Base-by-base conservation (phyloP, 1,139 yeast species). In the Zhuliangozyma parablackwelliae region DNA sequence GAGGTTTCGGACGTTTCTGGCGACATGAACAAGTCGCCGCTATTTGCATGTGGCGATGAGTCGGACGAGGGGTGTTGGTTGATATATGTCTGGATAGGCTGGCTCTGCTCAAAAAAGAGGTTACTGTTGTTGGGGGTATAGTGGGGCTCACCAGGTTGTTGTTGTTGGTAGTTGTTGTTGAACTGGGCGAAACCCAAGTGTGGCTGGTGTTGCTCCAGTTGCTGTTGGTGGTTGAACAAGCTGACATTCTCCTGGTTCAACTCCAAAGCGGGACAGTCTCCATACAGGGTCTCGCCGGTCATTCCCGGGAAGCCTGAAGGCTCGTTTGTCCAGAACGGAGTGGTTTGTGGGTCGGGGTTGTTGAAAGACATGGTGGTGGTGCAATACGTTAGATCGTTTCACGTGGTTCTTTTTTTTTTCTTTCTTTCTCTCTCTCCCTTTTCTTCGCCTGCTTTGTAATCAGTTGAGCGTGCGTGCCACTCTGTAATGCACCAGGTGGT, bases 1-100 rank as follows among this genome's bases (percentile, higher is more conserved):
- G 47, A 41, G 11, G 44, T 35, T 23, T 45, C 48, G 6, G 48
- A 46, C 8, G 42, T 36, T n/a, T 36, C 42, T 5, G 48, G 49
- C 8, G 48, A 42, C 16, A 34, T 12, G 6, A 34, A 30, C 12
- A 31, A 23, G 16, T 35, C 31, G n/a, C 33, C 31, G 20, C 36
- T 33, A 21, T 31, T 28, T 6, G 29, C 25, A 25, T 29, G 32
- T 10, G 45, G 46, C n/a, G 48, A 44, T n/a, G 45, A 39, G n/a
- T 35, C 45, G 2, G 36, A 27, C 7, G 44, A 38, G 8, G 40
- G 25, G 16, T 26, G n/a, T 16, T 16, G 16, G 16, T 16, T 16
- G 16, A 16, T 4, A 16, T 16, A 11, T 21, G 16, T 24, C 12
- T 4, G 13, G 34, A 34, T 3, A 28, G 7, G 21, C 21, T 26